Percentiles rank a stretch among this genome's conserved stretches.
Evolutionary conservation across 306 rosid genomes (phyloP).

Genomic region (Mimosa bimucronata): DNA sequence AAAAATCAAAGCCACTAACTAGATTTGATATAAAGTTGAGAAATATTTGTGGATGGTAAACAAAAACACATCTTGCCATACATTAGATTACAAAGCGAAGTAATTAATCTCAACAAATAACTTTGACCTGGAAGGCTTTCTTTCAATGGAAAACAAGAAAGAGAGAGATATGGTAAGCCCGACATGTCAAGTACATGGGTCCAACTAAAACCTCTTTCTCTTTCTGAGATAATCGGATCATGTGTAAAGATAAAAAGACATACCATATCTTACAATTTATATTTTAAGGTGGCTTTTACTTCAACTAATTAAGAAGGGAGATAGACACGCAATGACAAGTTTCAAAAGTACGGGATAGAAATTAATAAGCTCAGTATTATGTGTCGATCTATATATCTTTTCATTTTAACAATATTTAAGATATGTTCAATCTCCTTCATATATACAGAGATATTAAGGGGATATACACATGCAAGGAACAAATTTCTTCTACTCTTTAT

Average conservation of each 20-base stretch:
- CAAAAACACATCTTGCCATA: background rate
- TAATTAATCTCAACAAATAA: background rate
- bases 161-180: background rate
- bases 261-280: too few relatives aligned
- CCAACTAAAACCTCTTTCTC: too few relatives aligned
- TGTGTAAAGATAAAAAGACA: too few relatives aligned
- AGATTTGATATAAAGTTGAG: background rate
- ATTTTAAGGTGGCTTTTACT: background rate
- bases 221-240: too few relatives aligned
- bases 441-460: too few relatives aligned
- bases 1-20: background rate
- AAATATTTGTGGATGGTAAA: background rate
- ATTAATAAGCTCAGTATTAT: background rate
- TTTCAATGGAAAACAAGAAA: too few relatives aligned
- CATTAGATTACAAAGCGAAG: background rate
- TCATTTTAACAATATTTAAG: background rate
- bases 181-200: background rate
- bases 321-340: background rate
- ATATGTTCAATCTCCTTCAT: too few relatives aligned
- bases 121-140: background rate
- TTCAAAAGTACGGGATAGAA: background rate
- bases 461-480: too few relatives aligned
- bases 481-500: too few relatives aligned
- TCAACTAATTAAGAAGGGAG: background rate
- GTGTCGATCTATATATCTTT: too few relatives aligned